Conservation (phyloP, 2,329 filamentous ascomycete species). For the Xylariaceae sp. region DNA sequence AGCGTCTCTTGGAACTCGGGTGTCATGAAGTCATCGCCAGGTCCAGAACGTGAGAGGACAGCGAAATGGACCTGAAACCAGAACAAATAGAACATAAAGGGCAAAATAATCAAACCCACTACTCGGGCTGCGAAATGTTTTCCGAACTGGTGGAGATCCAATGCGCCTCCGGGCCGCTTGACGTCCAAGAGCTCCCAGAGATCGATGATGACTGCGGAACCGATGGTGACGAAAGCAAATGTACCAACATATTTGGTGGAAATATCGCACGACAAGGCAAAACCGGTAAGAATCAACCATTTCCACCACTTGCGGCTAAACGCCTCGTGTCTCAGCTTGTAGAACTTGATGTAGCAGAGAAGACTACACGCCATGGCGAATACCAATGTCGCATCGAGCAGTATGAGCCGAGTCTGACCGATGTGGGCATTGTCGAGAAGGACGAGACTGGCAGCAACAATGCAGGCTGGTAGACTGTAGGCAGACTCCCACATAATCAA, state of each 20-base stretch:
- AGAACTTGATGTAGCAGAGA: conserved; percentile 94
- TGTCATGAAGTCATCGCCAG: conserved; percentile 98
- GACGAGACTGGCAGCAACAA: conserved; percentile 83
- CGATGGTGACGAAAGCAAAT: conserved; percentile 97
- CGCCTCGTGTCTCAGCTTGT: conserved; percentile 88
- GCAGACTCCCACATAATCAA: conserved; percentile 99
- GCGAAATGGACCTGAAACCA: conserved; percentile 99
- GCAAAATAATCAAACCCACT: conserved; percentile 86
- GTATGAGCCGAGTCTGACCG: conserved; percentile 92
- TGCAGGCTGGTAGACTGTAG: conserved; percentile 91
- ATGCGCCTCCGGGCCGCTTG: conserved; percentile 80
- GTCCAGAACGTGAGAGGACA: conserved; percentile 85
- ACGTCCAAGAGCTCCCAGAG: conserved; percentile 94
- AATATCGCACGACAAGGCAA: conserved; percentile 94
- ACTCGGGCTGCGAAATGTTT: conserved; percentile 90
- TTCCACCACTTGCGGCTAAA: conserved; percentile 99
- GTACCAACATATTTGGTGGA: conserved; percentile 97
- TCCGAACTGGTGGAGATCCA: conserved; percentile 78
- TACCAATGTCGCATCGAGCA: conserved; percentile 92
- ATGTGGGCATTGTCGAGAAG: conserved; percentile 98
- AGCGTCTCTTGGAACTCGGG: conserved; percentile 98
- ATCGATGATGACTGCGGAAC: conserved; percentile 91
- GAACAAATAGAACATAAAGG: conserved; percentile 98
- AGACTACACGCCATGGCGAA: conserved; percentile 96
- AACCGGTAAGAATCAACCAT: conserved; percentile 94